Evolutionary conservation across 345 rosid genomes (phyloP).

Genomic region (Populus euphratica): DNA sequence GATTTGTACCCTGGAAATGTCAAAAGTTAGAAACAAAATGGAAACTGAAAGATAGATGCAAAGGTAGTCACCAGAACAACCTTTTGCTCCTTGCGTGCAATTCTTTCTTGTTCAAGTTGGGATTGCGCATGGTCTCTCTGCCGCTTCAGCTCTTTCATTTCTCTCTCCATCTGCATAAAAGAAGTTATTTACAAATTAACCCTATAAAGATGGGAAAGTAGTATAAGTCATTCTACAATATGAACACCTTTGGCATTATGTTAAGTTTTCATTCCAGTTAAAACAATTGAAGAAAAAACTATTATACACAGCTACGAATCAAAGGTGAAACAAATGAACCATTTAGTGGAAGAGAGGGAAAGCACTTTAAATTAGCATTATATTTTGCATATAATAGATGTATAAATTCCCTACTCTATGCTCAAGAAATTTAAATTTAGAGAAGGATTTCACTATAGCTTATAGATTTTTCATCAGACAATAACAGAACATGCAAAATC

Average conservation of each 20-base stretch:
- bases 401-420: not conserved
- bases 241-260: not conserved
- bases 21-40: slow-evolving; percentile 10
- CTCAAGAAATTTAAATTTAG: not conserved
- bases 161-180: slow-evolving; percentile 65
- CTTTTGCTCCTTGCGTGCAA: slow-evolving; percentile 63
- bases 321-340: not conserved
- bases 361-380: not conserved
- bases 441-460: not conserved
- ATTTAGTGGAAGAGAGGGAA: not conserved
- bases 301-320: not conserved
- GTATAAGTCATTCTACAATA: not conserved
- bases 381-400: not conserved
- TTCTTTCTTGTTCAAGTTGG: slow-evolving; percentile 73
- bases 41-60: not conserved
- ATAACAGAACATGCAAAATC: not conserved
- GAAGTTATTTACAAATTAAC: not conserved
- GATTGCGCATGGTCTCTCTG: slow-evolving; percentile 88
- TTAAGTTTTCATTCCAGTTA: not conserved
- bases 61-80: slow-evolving; percentile 31
- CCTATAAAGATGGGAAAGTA: not conserved
- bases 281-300: not conserved
- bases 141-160: slow-evolving; percentile 89
- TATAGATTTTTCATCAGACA: not conserved
- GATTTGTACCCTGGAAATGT: slow-evolving; percentile 44